Percentiles rank a stretch among this genome's conserved stretches.
phyloP scores from a whole-genome alignment of 177 flowering plant genomes.

The Vitis hybrid region DNA sequence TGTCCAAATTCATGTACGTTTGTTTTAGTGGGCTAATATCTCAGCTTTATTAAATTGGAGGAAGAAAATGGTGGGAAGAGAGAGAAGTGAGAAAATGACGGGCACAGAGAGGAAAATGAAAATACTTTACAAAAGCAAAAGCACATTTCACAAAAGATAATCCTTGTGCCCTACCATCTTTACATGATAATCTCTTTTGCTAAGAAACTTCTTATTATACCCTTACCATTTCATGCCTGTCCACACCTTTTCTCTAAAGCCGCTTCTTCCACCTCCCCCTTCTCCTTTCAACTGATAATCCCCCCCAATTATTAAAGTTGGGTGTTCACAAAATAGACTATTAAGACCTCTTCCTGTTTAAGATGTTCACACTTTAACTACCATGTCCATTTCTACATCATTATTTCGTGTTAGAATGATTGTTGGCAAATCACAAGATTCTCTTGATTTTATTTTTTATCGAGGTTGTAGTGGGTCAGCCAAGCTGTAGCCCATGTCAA shows the following conservation, averaged over 20 bases:
- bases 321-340: too few relatives aligned
- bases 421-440: too few relatives aligned
- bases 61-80: conserved; percentile 19
- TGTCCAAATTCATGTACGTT: too few relatives aligned
- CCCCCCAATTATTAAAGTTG: neutral
- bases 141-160: conserved; percentile 25
- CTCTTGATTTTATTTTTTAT: too few relatives aligned
- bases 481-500: too few relatives aligned
- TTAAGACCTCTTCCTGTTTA: too few relatives aligned
- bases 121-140: conserved; percentile 29
- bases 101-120: conserved; percentile 15
- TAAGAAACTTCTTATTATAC: conserved; percentile 36
- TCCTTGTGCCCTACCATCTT: conserved; percentile 34
- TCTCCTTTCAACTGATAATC: too few relatives aligned
- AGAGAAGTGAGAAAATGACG: conserved; percentile 20
- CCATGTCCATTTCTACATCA: too few relatives aligned
- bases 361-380: neutral
- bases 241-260: conserved; percentile 27
- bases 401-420: too few relatives aligned
- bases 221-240: conserved; percentile 21
- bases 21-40: too few relatives aligned
- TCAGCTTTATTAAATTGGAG: neutral
- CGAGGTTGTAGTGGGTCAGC: too few relatives aligned
- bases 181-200: conserved; percentile 27
- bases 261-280: conserved; percentile 17